These are phyloP conservation scores for Neonectria ditissima DNA, from an alignment of 2,329 filamentous ascomycete genomes.

Conservation along the genomic window DNA sequence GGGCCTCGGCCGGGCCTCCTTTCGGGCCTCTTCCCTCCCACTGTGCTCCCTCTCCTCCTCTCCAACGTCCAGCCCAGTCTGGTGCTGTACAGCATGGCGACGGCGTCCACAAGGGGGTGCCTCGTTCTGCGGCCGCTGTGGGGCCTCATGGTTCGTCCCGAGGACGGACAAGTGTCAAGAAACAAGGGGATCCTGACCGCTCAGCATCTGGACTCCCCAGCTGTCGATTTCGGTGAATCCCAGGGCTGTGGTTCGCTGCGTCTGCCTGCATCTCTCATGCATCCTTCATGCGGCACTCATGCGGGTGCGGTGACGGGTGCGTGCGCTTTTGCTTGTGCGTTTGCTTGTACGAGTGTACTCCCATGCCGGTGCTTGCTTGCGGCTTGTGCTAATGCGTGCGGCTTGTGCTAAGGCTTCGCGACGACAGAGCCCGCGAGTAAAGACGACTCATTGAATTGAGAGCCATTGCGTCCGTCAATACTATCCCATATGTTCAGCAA, in stretches of 20 bases:
- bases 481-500: neutral
- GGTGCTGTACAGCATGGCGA: constrained; percentile 30
- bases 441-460: neutral
- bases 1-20: constrained; percentile 40
- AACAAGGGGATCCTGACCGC: constrained; percentile 48
- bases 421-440: constrained; percentile 1
- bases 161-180: constrained; percentile 53
- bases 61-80: constrained; percentile 15
- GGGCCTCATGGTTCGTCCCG: constrained; percentile 54
- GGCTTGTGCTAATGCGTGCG: neutral
- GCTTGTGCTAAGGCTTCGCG: constrained; percentile 8
- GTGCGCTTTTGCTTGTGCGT: constrained; percentile 8
- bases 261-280: constrained; percentile 30
- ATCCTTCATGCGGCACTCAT: constrained; percentile 7
- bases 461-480: neutral
- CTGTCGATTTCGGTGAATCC: constrained; percentile 52
- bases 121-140: constrained; percentile 56
- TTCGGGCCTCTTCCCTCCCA: neutral
- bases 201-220: constrained; percentile 37
- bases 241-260: constrained; percentile 50
- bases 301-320: constrained; percentile 21
- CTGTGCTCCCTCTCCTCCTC: constrained; percentile 5
- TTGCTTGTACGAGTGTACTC: neutral
- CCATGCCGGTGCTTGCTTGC: neutral
- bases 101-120: constrained; percentile 45